A percentile compares a stretch with the other conserved stretches of the same genome.
Conservation (phyloP, 306 rosid genomes). For the Quercus dentata region DNA sequence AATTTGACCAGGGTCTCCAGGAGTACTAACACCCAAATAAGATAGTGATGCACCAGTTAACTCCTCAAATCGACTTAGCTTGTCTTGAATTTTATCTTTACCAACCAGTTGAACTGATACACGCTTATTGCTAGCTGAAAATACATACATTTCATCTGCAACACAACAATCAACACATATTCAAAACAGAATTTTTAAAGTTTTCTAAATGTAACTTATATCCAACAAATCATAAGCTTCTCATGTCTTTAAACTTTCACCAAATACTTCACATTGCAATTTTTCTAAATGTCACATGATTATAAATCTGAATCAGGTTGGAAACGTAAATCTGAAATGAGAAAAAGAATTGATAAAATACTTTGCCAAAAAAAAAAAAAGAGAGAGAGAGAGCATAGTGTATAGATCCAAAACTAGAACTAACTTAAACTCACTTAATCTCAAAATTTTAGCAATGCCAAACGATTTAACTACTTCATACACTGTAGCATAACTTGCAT, state of each 20-base stretch:
- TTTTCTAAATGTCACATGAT: background rate
- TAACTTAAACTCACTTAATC: background rate
- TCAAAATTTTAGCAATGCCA: too few species aligned
- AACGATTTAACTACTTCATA: background rate
- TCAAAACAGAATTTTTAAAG: constrained; percentile 11
- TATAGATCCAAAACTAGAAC: background rate
- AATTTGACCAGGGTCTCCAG: constrained; percentile 52
- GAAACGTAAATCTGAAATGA: background rate
- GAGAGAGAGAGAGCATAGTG: too few species aligned
- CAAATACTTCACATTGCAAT: background rate
- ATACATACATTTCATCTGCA: constrained; percentile 96
- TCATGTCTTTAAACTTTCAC: background rate
- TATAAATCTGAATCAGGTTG: background rate
- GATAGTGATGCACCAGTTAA: constrained; percentile 63
- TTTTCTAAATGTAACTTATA: constrained; percentile 7
- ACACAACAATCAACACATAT: constrained; percentile 19
- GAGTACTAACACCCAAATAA: constrained; percentile 71
- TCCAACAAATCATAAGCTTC: background rate
- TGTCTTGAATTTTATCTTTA: constrained; percentile 75
- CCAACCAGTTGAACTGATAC: constrained; percentile 80
- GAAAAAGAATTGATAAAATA: background rate
- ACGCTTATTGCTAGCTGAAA: constrained; percentile 74
- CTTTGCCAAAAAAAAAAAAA: background rate
- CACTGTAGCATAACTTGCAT: background rate
- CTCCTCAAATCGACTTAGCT: constrained; percentile 85